phyloP scores from a whole-genome alignment of 768 basidiomycete genomes.

The Sporobolomyces pararoseus region DNA sequence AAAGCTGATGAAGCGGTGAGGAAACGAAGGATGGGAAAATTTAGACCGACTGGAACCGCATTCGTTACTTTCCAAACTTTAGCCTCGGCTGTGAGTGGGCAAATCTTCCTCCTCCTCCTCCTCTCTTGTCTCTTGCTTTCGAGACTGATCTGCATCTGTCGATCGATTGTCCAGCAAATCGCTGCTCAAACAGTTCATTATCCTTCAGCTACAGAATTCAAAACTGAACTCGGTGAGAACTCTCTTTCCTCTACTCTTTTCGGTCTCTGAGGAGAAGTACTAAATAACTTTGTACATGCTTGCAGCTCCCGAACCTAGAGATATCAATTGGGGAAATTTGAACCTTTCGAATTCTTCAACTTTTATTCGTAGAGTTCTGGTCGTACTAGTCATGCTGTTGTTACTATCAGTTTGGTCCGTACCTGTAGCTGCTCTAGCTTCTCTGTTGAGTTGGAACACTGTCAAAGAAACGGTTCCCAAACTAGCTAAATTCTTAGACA shows the following conservation, averaged over 20 bases:
- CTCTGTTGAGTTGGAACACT: conserved; percentile 84
- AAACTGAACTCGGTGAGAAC: conserved; percentile 41
- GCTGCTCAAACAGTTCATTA: conserved; percentile 68
- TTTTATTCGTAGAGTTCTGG: conserved; percentile 66
- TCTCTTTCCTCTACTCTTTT: neutral
- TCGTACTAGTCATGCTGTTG: conserved; percentile 64
- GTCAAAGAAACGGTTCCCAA: conserved; percentile 86
- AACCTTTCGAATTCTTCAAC: conserved; percentile 60
- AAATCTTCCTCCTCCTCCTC: no score
- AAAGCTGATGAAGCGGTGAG: conserved; percentile 79
- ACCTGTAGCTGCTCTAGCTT: conserved; percentile 80
- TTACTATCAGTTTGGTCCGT: conserved; percentile 88
- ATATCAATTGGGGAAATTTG: conserved; percentile 93
- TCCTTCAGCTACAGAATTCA: conserved; percentile 51
- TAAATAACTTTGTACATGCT: no score
- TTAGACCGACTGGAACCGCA: conserved; percentile 74
- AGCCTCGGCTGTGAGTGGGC: conserved; percentile 77
- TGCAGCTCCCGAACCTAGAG: conserved; percentile 86
- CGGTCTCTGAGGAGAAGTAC: neutral
- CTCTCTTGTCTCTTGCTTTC: no score
- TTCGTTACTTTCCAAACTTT: conserved; percentile 97
- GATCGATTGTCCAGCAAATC: conserved; percentile 70
- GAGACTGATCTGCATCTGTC: no score
- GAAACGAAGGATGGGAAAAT: conserved; percentile 69
- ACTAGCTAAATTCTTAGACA: conserved; percentile 78